Conservation (phyloP, 768 basidiomycete genomes). For the Kwoniella sp. region DNA sequence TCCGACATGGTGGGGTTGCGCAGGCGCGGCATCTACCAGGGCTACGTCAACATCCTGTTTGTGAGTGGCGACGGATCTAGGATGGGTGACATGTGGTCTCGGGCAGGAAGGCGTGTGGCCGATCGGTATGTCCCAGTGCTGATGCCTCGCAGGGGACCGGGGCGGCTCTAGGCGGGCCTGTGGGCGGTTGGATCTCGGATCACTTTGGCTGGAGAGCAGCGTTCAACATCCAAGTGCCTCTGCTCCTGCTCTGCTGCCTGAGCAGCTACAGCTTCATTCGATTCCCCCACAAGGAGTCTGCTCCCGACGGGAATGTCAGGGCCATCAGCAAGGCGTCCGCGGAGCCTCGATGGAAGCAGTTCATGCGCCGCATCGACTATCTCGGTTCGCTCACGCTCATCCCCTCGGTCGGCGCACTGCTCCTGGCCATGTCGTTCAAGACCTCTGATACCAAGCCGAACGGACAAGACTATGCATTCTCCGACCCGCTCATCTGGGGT, state of each 20-base stretch:
- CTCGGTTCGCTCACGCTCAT: slow-evolving; percentile 40
- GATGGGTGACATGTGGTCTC: too few species aligned
- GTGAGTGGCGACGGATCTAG: neutral
- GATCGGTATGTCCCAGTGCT: too few species aligned
- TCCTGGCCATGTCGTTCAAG: slow-evolving; percentile 49
- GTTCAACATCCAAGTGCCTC: slow-evolving; percentile 36
- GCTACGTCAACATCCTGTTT: slow-evolving; percentile 45
- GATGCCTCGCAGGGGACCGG: slow-evolving; percentile 71
- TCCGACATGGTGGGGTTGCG: slow-evolving; percentile 85
- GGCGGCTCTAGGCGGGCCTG: slow-evolving; percentile 48
- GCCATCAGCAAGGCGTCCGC: neutral
- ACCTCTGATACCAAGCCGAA: slow-evolving; percentile 52
- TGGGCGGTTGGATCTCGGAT: slow-evolving; percentile 62
- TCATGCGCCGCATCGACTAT: slow-evolving; percentile 40
- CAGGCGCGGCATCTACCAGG: slow-evolving; percentile 85
- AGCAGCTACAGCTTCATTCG: slow-evolving; percentile 11
- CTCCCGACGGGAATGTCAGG: neutral
- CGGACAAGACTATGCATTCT: slow-evolving; percentile 65
- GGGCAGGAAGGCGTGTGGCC: too few species aligned
- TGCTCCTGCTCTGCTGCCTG: slow-evolving; percentile 3
- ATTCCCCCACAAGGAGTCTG: neutral
- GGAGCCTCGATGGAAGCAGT: slow-evolving; percentile 10
- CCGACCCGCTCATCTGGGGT: slow-evolving; percentile 64
- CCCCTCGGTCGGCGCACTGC: slow-evolving; percentile 36
- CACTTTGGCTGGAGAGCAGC: slow-evolving; percentile 67